These are phyloP conservation scores for Synchytrium microbalum DNA, from an alignment of 371 early-diverging fungal species.

Conservation along the genomic window DNA sequence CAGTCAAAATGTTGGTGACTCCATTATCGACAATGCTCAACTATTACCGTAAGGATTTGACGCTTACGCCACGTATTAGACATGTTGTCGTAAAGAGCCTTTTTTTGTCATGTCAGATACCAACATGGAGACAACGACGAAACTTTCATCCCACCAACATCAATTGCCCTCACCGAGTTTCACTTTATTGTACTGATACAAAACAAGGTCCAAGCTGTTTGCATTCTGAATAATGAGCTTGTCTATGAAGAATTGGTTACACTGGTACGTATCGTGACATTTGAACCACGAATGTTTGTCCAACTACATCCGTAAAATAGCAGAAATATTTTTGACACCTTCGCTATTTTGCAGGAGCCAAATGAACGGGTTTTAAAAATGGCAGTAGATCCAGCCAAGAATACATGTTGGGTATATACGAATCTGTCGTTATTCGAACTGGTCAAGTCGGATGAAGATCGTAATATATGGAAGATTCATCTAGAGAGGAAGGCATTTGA, in stretches of 20 bases:
- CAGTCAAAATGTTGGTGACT: slow-evolving; percentile 63
- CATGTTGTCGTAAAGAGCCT: slow-evolving; percentile 3
- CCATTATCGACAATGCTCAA: slow-evolving; percentile 67
- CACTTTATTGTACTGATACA: slow-evolving; percentile 77
- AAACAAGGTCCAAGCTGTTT: slow-evolving; percentile 64
- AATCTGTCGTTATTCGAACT: slow-evolving; percentile 72
- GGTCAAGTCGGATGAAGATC: slow-evolving; percentile 77
- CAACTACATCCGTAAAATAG: no score
- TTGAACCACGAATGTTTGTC: no score
- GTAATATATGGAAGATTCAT: slow-evolving; percentile 86
- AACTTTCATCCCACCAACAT: slow-evolving; percentile 44
- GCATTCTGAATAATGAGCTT: slow-evolving; percentile 66
- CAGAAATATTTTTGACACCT: no score
- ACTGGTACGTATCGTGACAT: slow-evolving; percentile 35
- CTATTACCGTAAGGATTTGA: slow-evolving; percentile 55
- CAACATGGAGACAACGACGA: not conserved
- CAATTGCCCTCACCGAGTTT: slow-evolving; percentile 75
- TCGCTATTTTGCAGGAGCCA: not conserved
- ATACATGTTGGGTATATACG: slow-evolving; percentile 86
- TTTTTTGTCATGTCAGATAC: slow-evolving; percentile 4
- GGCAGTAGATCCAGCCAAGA: slow-evolving; percentile 63
- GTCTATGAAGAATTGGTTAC: slow-evolving; percentile 73
- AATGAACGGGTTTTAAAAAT: slow-evolving; percentile 56
- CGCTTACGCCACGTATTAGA: no score
- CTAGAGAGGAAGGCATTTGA: slow-evolving; percentile 32